Base-by-base conservation (phyloP, 208 protist genomes). In the Porcisia hertigi region DNA sequence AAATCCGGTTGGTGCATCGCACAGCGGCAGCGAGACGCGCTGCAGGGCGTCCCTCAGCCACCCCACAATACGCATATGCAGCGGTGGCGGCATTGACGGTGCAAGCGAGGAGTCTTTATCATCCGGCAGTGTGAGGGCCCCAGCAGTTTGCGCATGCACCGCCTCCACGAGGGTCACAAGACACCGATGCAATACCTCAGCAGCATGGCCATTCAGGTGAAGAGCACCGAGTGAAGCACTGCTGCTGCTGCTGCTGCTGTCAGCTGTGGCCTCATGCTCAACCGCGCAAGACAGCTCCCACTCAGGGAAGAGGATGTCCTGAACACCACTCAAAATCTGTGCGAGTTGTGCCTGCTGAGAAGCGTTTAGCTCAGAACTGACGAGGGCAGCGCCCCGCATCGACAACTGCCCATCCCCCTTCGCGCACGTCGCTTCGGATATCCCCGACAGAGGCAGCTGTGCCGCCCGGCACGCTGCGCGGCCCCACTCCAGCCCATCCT, bases 201-300 rank as follows among this genome's bases (percentile, higher is more conserved):
- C 78, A 9, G 67, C 73, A 60, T 82, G 78, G 25, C 78, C 73
- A 49, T 75, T 78, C 57, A 81, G 25, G 23, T 14, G 34, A 52
- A 23, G 41, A 43, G 18, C 20, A 34, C n/a, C 36, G 0, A 1
- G 52, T 20, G 36, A 25, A 20, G 55, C 23, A 5, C 3, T 18
- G 9, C 25, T 30, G 30, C 30, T 30, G n/a, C n/a, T n/a, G 0
- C 30, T 30, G 30, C 30, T 30, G 30, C 30, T 30, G 30, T 30
- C 30, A 30, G 30, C 45, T 1, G 41, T 23, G 0, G 25, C 11
- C 0, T 39, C 52, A 16, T 16, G n/a, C 49, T 36, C 30, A 41
- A 4, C 41, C n/a, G 5, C 47, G 14, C 39, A 30, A 16, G 39
- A 2, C 23, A 12, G 8, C 25, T 18, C 63, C 70, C 52, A 64